Conservation (phyloP, 768 basidiomycete species). For the Mycena chlorophos region DNA sequence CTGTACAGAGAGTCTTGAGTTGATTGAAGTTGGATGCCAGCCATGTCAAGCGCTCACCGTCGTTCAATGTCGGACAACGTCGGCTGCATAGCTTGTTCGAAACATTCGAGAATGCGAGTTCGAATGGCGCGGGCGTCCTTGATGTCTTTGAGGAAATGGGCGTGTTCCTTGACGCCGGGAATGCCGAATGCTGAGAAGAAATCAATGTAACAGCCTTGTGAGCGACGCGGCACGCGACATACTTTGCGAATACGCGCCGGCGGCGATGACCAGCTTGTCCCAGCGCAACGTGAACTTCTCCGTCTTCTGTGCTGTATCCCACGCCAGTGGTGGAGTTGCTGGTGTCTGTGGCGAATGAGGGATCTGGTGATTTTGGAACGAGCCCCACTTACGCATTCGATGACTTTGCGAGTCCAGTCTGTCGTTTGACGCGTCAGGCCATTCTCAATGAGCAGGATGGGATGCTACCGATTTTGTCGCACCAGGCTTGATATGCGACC, state of each 20-base stretch:
- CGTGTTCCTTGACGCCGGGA: constrained; percentile 79
- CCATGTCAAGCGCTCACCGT: constrained; percentile 6
- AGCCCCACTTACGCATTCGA: constrained; percentile 55
- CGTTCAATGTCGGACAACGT: constrained; percentile 73
- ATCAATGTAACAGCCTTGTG: constrained; percentile 5
- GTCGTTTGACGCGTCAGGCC: constrained; percentile 1
- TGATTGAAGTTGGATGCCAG: neutral
- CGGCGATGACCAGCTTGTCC: constrained; percentile 82
- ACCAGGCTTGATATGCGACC: constrained; percentile 66
- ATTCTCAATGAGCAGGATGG: neutral
- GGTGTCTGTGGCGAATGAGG: constrained; percentile 48
- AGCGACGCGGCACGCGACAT: constrained; percentile 19
- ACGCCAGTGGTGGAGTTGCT: constrained; percentile 49
- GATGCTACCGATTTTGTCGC: constrained; percentile 61
- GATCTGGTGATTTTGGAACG: neutral
- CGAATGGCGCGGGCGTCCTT: constrained; percentile 73
- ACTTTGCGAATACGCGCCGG: constrained; percentile 88
- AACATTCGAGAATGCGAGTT: constrained; percentile 74
- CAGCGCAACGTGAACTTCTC: constrained; percentile 60
- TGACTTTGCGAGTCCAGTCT: constrained; percentile 62
- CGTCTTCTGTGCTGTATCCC: constrained; percentile 24
- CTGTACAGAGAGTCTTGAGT: constrained; percentile 24
- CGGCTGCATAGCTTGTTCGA: constrained; percentile 86
- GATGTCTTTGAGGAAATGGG: constrained; percentile 80
- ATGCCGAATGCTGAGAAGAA: constrained; percentile 56